Evolutionary conservation across 257 asterid genomes (phyloP).

Genomic region (Schizonepeta tenuifolia): DNA sequence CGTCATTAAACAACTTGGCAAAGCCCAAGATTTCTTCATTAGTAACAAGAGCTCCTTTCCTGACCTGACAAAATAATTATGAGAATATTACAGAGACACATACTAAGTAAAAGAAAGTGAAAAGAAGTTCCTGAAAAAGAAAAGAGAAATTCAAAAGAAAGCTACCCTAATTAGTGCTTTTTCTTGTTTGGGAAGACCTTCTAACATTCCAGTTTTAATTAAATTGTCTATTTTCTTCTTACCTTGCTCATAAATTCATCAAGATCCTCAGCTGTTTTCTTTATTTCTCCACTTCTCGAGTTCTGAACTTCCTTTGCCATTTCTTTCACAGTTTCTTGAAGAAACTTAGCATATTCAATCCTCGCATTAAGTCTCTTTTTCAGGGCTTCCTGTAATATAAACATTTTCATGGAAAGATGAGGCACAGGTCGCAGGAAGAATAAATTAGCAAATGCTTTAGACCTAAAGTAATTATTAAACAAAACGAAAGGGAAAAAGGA

Average conservation of each 20-base stretch:
- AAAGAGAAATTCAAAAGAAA: conserved; percentile 14
- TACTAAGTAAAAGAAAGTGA: not conserved
- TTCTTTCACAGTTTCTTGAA: conserved; percentile 95
- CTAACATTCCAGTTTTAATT: not conserved
- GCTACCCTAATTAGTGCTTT: conserved; percentile 14
- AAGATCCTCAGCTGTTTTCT: conserved; percentile 96
- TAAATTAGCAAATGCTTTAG: conserved; percentile 16
- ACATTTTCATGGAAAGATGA: conserved; percentile 29
- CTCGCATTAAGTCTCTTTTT: conserved; percentile 82
- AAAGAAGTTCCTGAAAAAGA: no score
- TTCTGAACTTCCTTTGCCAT: conserved; percentile 98
- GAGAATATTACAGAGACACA: conserved; percentile 11
- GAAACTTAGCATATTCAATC: conserved; percentile 95
- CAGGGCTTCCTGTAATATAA: conserved; percentile 69
- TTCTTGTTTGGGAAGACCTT: conserved; percentile 14
- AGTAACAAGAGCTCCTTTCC: conserved; percentile 81
- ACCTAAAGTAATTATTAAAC: conserved; percentile 14
- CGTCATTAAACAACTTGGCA: conserved; percentile 97
- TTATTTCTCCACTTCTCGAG: conserved; percentile 84
- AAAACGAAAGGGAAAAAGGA: not conserved
- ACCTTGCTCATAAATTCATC: conserved; percentile 90
- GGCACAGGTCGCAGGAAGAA: conserved; percentile 17
- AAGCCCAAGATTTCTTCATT: conserved; percentile 92
- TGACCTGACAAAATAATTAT: conserved; percentile 59
- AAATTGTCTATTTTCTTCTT: conserved; percentile 29